A percentile compares a stretch with the other conserved stretches of the same genome.
These are phyloP conservation scores for Houttuynia cordata DNA, from an alignment of 164 flowering plant genomes.

Conservation along the genomic window DNA sequence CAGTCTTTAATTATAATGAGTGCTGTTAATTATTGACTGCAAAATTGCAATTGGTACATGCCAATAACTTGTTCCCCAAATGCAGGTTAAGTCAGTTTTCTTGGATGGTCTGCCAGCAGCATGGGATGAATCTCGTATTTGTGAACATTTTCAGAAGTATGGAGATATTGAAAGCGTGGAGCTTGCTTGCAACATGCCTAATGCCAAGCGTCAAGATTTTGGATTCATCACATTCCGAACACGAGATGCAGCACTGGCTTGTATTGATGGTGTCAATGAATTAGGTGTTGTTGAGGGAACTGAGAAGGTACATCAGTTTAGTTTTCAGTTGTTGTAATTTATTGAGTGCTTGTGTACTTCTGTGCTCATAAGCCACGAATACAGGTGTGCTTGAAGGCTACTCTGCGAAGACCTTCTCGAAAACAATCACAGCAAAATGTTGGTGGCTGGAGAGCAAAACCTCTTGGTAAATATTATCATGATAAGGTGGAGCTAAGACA, in stretches of 20 bases:
- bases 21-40: too few species aligned
- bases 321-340: background rate
- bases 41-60: background rate
- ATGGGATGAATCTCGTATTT: constrained; percentile 19
- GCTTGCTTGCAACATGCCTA: constrained; percentile 27
- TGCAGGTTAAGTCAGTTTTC: constrained; percentile 24
- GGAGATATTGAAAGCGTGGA: constrained; percentile 22
- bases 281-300: constrained; percentile 13
- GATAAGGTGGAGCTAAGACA: constrained; percentile 6
- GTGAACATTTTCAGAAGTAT: constrained; percentile 14
- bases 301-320: constrained; percentile 11
- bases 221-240: constrained; percentile 17
- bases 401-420: constrained; percentile 18
- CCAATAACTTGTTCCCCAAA: background rate
- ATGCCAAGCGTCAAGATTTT: constrained; percentile 25
- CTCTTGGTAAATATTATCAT: constrained; percentile 4
- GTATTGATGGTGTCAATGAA: constrained; percentile 22
- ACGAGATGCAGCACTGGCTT: constrained; percentile 20
- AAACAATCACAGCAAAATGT: constrained; percentile 6
- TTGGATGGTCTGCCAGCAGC: constrained; percentile 19
- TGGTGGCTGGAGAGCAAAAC: constrained; percentile 19
- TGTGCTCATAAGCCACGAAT: background rate
- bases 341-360: background rate
- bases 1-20: too few species aligned
- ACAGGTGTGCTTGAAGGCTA: constrained; percentile 18